Evolutionary conservation across 805 yeast genomes (phyloP).

Genomic region (Ogataea naganishii): DNA sequence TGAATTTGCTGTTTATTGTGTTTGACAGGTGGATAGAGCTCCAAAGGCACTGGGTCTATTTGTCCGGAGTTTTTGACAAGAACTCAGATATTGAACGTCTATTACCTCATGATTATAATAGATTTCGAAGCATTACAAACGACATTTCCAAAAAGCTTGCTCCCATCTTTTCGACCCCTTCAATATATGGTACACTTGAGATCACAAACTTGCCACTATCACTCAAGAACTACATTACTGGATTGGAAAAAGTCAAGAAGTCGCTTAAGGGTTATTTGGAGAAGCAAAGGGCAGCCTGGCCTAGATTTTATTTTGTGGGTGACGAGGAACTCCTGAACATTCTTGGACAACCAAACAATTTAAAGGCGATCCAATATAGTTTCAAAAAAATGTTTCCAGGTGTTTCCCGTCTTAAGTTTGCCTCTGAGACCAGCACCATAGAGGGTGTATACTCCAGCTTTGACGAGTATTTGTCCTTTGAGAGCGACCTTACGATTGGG

Average conservation of each 20-base stretch:
- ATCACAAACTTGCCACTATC: no score
- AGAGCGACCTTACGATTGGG: no score
- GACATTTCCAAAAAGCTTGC: conserved; percentile 51
- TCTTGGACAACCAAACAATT: conserved; percentile 54
- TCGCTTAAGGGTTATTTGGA: conserved; percentile 76
- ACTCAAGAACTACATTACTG: conserved; percentile 47
- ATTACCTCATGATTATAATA: conserved; percentile 58
- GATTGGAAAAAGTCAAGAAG: conserved; percentile 46
- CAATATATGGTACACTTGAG: conserved; percentile 35
- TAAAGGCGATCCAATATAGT: conserved; percentile 43
- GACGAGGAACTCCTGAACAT: conserved; percentile 84
- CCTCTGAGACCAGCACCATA: no score
- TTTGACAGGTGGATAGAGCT: conserved; percentile 73
- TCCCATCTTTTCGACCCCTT: conserved; percentile 38
- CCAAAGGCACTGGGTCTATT: conserved; percentile 83
- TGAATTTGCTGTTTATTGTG: conserved; percentile 42
- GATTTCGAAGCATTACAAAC: conserved; percentile 54
- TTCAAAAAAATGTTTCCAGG: conserved; percentile 69
- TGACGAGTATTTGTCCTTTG: no score
- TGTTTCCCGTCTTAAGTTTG: conserved; percentile 30
- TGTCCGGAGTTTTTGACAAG: conserved; percentile 66
- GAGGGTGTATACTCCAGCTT: no score
- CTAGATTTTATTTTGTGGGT: conserved; percentile 81
- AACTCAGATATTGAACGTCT: conserved; percentile 50
- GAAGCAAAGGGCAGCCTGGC: conserved; percentile 65